phyloP scores from a whole-genome alignment of 371 early-diverging fungal species.

The Actinomortierella wolfii region DNA sequence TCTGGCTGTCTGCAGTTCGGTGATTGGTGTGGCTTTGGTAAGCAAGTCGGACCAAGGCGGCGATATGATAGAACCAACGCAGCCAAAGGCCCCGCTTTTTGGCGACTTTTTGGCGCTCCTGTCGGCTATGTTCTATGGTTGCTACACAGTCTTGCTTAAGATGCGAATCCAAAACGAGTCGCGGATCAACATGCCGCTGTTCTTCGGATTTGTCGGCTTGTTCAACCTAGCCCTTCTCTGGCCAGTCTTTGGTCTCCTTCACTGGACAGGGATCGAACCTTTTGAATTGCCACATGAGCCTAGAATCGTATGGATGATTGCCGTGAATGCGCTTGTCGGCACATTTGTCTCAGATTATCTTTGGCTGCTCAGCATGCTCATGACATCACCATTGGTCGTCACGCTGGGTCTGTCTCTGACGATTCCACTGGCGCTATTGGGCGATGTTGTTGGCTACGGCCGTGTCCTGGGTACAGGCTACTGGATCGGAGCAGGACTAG shows the following conservation, averaged over 20 bases:
- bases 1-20: slow-evolving; percentile 60
- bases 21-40: slow-evolving; percentile 41
- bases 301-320: slow-evolving; percentile 64
- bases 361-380: slow-evolving; percentile 79
- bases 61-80: slow-evolving; percentile 14
- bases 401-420: slow-evolving; percentile 80
- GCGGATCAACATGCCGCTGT: slow-evolving; percentile 75
- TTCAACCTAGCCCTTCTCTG: slow-evolving; percentile 72
- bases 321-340: slow-evolving; percentile 78
- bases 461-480: slow-evolving; percentile 60
- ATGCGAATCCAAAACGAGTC: slow-evolving; percentile 71
- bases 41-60: slow-evolving; percentile 26
- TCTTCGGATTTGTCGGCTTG: slow-evolving; percentile 85
- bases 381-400: slow-evolving; percentile 82
- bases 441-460: slow-evolving; percentile 73
- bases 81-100: slow-evolving; percentile 49
- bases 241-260: slow-evolving; percentile 72
- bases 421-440: slow-evolving; percentile 77
- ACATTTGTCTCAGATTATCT: slow-evolving; percentile 84
- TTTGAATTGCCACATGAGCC: slow-evolving; percentile 66
- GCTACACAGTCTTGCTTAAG: slow-evolving; percentile 78
- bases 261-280: slow-evolving; percentile 67
- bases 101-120: slow-evolving; percentile 76
- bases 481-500: slow-evolving; percentile 68
- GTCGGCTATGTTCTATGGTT: slow-evolving; percentile 80